Evolutionary conservation across 768 basidiomycete genomes (phyloP), one percentile per base, ranked within the genome.

Genomic region (Boletus pseudo-olivaceus): DNA sequence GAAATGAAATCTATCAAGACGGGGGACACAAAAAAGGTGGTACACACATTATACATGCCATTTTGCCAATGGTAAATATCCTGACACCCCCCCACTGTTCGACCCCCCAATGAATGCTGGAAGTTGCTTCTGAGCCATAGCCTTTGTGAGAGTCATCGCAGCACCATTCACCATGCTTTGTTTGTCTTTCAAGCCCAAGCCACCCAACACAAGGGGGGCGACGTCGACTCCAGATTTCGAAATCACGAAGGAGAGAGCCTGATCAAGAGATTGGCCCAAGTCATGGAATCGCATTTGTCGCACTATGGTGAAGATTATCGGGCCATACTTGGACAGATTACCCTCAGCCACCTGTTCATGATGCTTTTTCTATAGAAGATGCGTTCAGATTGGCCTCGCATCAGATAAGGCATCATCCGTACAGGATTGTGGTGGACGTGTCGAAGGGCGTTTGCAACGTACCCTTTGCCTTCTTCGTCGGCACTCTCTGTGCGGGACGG

Each of bases 151-250:
- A 0, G 87, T 93, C 83, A 87, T 84, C 4, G 87, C 90, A 42
- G 93, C 93, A 11, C 87, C 81, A 54, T 88, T 90, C 64, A 95
- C 83, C 9, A 85, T 85, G 62, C 93, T 90, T 63, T 95, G 91
- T 73, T 90, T 90, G 0, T 60, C 55, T 66, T 78, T n/a, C n/a
- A n/a, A n/a, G n/a, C 78, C 7, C 79, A 71, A 23, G 34, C 67
- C 73, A 19, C 68, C 72, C 15, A 63, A 62, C 14, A 57, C 19
- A 37, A 66, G 60, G 15, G 66, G 62, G 30, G 65, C 47, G 7
- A 61, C 19, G 30, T 72, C 55, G 2, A 72, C 35, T 17, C 85
- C 81, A 4, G 60, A 57, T 12, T 53, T 53, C 32, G 60, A 57
- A 10, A 29, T 33, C 32, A 40, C 23, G 1, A 58, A 49, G 38